phyloP scores from a whole-genome alignment of 768 basidiomycete species.

The Crucibulum laeve region DNA sequence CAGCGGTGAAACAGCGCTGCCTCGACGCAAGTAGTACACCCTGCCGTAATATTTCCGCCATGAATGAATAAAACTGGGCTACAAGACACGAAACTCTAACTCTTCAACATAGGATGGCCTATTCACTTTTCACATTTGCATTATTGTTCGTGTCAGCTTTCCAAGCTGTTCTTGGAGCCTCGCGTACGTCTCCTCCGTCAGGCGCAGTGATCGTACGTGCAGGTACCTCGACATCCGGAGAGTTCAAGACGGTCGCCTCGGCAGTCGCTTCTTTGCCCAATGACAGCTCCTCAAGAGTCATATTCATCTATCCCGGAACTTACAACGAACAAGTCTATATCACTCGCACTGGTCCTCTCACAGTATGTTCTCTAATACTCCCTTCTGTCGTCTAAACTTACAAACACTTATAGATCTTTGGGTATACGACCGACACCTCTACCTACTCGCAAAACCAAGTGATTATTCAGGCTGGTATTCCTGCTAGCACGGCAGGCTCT shows the following conservation, averaged over 20 bases:
- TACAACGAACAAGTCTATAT: conserved; percentile 39
- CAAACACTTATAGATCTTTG: conserved; percentile 28
- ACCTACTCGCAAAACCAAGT: conserved; percentile 35
- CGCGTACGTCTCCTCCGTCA: conserved; percentile 32
- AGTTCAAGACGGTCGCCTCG: conserved; percentile 30
- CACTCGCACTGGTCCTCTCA: conserved; percentile 32
- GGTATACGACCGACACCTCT: conserved; percentile 36
- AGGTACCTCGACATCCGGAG: conserved; percentile 28
- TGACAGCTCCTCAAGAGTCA: conserved; percentile 26
- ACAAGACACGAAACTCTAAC: background rate
- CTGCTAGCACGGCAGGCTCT: conserved; percentile 32
- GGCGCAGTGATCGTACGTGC: conserved; percentile 35
- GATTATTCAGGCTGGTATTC: conserved; percentile 30
- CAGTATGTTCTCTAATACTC: conserved; percentile 12
- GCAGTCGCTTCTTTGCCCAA: conserved; percentile 35
- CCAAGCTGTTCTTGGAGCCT: conserved; percentile 13
- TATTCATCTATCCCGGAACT: conserved; percentile 46
- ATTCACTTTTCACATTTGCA: background rate
- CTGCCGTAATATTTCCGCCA: background rate
- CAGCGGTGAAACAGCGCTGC: background rate
- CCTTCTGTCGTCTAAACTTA: background rate
- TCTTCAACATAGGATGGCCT: background rate
- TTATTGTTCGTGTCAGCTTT: background rate
- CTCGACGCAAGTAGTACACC: background rate
- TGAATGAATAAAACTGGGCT: background rate